phyloP scores from a whole-genome alignment of 2,329 filamentous ascomycete species.

The Paracoccidioides brasiliensis region DNA sequence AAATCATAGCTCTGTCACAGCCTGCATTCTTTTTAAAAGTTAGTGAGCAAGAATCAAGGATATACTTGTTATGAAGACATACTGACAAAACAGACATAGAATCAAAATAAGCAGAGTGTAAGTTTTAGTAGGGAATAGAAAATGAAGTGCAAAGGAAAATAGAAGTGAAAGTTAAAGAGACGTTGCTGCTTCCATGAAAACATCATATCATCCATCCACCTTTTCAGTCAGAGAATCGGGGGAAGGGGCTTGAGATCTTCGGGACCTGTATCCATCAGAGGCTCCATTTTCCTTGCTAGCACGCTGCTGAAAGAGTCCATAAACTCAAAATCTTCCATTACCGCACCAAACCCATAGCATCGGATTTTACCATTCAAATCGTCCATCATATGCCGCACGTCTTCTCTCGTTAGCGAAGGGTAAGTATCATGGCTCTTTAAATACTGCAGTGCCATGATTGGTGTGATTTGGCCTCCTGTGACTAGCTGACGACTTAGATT shows the following conservation, averaged over 20 bases:
- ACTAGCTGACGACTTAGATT: slow-evolving; percentile 73
- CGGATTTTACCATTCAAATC: slow-evolving; percentile 69
- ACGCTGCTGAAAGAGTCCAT: slow-evolving; percentile 62
- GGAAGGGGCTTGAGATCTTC: neutral
- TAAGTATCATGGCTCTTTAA: slow-evolving; percentile 61
- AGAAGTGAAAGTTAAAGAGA: neutral
- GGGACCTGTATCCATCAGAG: neutral
- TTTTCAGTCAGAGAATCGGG: neutral
- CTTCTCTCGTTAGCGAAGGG: slow-evolving; percentile 48
- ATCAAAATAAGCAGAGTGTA: neutral
- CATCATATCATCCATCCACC: slow-evolving; percentile 4
- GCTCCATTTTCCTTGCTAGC: slow-evolving; percentile 42
- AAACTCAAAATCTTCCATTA: slow-evolving; percentile 54
- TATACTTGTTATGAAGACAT: neutral
- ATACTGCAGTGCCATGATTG: slow-evolving; percentile 87
- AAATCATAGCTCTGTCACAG: no score
- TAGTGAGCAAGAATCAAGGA: no score
- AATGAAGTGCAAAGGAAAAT: neutral
- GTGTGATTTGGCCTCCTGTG: slow-evolving; percentile 72
- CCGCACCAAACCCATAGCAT: slow-evolving; percentile 74
- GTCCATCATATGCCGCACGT: slow-evolving; percentile 59
- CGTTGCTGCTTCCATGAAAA: slow-evolving; percentile 7
- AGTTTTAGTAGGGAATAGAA: neutral
- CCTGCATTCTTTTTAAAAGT: no score
- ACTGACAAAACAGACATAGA: neutral